Evolutionary conservation across 352 stramenopile species (phyloP).

Genomic region (Vaucheria bursata): DNA sequence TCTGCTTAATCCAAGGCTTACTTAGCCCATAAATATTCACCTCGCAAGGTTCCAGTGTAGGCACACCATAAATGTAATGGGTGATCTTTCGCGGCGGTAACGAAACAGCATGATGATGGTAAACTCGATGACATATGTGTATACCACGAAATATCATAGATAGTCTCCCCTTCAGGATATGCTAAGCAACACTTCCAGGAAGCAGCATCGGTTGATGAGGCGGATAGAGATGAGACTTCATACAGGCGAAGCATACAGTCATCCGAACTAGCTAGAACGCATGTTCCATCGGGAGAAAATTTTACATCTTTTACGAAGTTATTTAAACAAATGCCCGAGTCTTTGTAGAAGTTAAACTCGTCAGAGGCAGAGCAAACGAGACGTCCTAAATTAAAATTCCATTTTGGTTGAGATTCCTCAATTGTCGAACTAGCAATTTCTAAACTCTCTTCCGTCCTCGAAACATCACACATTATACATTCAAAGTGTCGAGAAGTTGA

Average conservation of each 20-base stretch:
- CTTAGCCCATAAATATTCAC: slow-evolving; percentile 58
- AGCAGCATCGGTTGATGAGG: background rate
- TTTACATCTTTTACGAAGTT: slow-evolving; percentile 44
- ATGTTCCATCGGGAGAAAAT: slow-evolving; percentile 69
- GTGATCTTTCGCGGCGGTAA: slow-evolving; percentile 68
- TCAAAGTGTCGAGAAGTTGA: too few relatives aligned
- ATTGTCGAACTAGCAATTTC: too few relatives aligned
- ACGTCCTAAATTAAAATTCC: background rate
- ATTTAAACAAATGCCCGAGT: slow-evolving; percentile 3
- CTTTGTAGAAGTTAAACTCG: background rate
- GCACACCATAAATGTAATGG: slow-evolving; percentile 81
- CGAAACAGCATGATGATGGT: slow-evolving; percentile 68
- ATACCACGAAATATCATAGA: slow-evolving; percentile 74
- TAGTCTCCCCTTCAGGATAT: slow-evolving; percentile 60
- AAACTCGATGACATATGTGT: slow-evolving; percentile 53
- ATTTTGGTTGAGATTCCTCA: too few relatives aligned
- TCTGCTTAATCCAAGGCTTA: too few relatives aligned
- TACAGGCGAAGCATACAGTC: slow-evolving; percentile 68
- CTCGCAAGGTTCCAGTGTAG: slow-evolving; percentile 67
- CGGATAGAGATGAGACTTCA: slow-evolving; percentile 49
- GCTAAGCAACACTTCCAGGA: slow-evolving; percentile 52
- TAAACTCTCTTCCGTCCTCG: too few relatives aligned
- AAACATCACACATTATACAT: too few relatives aligned
- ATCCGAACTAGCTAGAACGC: slow-evolving; percentile 70
- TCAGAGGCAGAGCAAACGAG: background rate